phyloP scores from a whole-genome alignment of 2,329 filamentous ascomycete species.

The Paecilomyces dactylethromorphus region DNA sequence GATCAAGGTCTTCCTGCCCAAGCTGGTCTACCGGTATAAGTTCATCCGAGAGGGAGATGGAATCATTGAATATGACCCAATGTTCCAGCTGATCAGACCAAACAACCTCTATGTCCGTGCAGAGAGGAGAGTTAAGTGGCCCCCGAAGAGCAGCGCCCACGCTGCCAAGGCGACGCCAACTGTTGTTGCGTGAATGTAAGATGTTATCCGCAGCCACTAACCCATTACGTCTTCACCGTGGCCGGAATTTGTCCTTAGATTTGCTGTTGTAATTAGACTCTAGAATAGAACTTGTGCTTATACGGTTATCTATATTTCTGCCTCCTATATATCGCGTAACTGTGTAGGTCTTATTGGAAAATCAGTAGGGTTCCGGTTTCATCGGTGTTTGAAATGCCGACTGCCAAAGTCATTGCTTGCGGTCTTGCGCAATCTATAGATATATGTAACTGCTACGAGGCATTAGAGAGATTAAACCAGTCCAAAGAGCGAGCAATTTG shows the following conservation, averaged over 20 bases:
- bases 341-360: no score
- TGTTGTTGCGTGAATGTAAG: background rate
- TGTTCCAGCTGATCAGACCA: slow-evolving; percentile 53
- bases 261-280: background rate
- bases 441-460: no score
- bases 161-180: background rate
- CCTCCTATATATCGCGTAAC: no score
- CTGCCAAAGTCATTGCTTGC: no score
- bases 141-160: slow-evolving; percentile 12
- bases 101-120: slow-evolving; percentile 50
- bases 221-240: no score
- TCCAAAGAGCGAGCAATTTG: no score
- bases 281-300: background rate
- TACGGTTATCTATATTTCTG: background rate
- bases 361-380: no score
- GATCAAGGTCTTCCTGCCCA: slow-evolving; percentile 50
- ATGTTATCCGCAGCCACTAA: background rate
- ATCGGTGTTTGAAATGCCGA: no score
- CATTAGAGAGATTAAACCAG: no score
- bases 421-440: no score
- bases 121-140: slow-evolving; percentile 45
- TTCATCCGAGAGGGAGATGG: slow-evolving; percentile 47
- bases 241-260: background rate
- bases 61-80: slow-evolving; percentile 52
- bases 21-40: slow-evolving; percentile 54